Percentiles rank a stretch among this genome's conserved stretches.
phyloP scores from a whole-genome alignment of 768 basidiomycete species.

The Mycena filopes region DNA sequence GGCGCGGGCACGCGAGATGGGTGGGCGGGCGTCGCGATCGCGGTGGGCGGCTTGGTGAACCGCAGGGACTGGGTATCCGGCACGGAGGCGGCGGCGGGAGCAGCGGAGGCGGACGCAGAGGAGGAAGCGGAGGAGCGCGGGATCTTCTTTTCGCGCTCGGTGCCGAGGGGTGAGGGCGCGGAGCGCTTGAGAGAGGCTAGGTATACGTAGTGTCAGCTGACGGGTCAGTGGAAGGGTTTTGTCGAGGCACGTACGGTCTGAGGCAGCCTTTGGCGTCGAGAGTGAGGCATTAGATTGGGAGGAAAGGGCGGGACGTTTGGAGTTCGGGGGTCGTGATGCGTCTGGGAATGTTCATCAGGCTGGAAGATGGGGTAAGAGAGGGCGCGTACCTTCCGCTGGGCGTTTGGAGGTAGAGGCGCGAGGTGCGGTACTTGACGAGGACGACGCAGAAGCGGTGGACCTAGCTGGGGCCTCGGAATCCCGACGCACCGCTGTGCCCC shows the following conservation, averaged over 20 bases:
- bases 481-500: too few species aligned
- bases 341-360: neutral
- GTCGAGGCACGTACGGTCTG: neutral
- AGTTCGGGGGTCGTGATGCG: neutral
- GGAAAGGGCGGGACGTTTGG: constrained; percentile 15
- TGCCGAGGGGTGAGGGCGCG: constrained; percentile 14
- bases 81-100: neutral
- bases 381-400: constrained; percentile 1
- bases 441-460: too few species aligned
- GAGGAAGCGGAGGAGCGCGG: constrained; percentile 1
- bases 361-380: neutral
- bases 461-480: too few species aligned
- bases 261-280: neutral
- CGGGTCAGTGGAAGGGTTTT: neutral
- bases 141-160: constrained; percentile 6
- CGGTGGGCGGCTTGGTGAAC: constrained; percentile 19
- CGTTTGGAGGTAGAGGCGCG: neutral
- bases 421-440: too few species aligned
- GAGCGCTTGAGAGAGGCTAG: constrained; percentile 15
- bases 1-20: neutral
- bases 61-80: neutral
- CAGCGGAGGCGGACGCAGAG: neutral
- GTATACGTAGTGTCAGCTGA: neutral
- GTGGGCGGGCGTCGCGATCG: neutral
- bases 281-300: constrained; percentile 14